These are phyloP conservation scores for Wickerhamiella pararugosa DNA, from an alignment of 1,139 yeast genomes.

Conservation along the genomic window DNA sequence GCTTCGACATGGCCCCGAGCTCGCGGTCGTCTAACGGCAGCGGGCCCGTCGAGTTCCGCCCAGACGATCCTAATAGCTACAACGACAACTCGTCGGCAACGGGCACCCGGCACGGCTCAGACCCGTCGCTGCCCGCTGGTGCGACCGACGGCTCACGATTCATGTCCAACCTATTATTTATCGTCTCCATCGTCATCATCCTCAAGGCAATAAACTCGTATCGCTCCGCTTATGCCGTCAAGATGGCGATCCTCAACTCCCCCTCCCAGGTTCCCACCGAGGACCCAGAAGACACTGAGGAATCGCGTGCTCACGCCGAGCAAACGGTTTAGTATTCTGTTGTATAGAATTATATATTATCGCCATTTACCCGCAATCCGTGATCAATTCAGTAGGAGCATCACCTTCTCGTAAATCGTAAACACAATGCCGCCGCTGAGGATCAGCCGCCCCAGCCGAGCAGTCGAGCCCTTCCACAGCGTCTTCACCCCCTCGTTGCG, in stretches of 20 bases:
- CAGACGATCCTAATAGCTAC: constrained; percentile 4
- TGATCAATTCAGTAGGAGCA: constrained; percentile 32
- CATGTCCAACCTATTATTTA: too few relatives aligned
- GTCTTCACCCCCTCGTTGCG: constrained; percentile 82
- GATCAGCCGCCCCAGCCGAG: constrained; percentile 80
- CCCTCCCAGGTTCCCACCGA: neutral
- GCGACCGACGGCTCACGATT: too few relatives aligned
- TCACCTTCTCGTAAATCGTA: constrained; percentile 82
- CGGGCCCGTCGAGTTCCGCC: constrained; percentile 27
- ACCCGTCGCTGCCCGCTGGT: too few relatives aligned
- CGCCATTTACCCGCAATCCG: too few relatives aligned
- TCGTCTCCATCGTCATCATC: too few relatives aligned
- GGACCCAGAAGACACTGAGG: neutral
- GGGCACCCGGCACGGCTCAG: neutral
- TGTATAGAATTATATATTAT: too few relatives aligned
- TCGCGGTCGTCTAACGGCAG: constrained; percentile 22
- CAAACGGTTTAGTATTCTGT: too few relatives aligned
- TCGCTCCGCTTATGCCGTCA: too few relatives aligned
- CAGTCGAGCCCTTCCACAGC: constrained; percentile 98
- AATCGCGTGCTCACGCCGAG: too few relatives aligned
- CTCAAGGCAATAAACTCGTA: too few relatives aligned
- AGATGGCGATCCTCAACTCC: neutral
- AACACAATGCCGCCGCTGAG: constrained; percentile 93
- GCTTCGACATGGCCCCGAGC: constrained; percentile 45
- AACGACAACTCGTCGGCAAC: neutral